phyloP scores from a whole-genome alignment of 1,139 yeast genomes.

The Protomyces macrosporus region DNA sequence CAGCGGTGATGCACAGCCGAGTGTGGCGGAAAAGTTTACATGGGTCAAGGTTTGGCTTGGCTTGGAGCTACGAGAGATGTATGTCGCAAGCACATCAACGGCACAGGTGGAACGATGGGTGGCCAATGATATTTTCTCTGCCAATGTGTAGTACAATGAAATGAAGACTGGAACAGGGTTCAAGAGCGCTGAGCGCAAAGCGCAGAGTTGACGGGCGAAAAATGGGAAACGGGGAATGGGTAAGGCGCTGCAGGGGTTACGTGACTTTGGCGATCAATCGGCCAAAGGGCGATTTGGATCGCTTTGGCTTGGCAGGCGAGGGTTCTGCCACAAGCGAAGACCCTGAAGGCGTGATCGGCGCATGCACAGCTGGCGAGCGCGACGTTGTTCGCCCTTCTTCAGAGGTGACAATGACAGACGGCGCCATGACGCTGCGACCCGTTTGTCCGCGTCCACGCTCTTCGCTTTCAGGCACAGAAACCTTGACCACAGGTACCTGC shows the following conservation, averaged over 20 bases:
- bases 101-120: constrained; percentile 54
- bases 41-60: constrained; percentile 88
- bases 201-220: not conserved
- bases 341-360: not conserved
- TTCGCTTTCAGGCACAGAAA: not conserved
- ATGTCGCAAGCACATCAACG: constrained; percentile 71
- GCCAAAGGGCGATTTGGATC: not conserved
- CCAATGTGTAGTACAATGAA: constrained; percentile 12
- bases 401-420: not conserved
- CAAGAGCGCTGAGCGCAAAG: not conserved
- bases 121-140: constrained; percentile 17
- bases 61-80: constrained; percentile 67
- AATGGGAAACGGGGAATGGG: not conserved
- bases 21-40: constrained; percentile 31
- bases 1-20: not conserved
- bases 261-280: not conserved
- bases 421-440: not conserved
- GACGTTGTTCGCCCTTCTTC: not conserved
- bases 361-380: not conserved
- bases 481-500: not conserved
- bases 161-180: not conserved
- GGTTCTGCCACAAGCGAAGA: not conserved
- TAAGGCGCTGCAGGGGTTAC: not conserved
- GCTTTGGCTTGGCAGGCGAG: not conserved
- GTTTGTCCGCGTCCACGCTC: not conserved